These are phyloP conservation scores for Cucurbita ficifolia DNA, from an alignment of 306 rosid genomes.

Conservation along the genomic window DNA sequence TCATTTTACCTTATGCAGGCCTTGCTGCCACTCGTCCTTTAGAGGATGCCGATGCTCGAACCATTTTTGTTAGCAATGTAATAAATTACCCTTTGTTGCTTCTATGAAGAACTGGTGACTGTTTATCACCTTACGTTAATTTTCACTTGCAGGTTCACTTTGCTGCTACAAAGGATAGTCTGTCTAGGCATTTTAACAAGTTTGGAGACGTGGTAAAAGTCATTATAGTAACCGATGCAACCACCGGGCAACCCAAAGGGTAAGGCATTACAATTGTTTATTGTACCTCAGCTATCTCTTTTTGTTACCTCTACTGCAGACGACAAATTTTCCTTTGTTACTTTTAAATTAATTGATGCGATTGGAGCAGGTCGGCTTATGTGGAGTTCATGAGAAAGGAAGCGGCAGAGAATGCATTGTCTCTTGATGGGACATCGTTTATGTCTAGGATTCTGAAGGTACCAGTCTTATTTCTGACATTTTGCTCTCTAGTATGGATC, in stretches of 20 bases:
- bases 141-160: conserved; percentile 57
- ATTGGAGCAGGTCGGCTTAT: conserved; percentile 64
- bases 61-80: conserved; percentile 89
- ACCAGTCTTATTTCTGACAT: conserved; percentile 2
- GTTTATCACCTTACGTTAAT: background rate
- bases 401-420: conserved; percentile 74
- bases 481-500: background rate
- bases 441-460: conserved; percentile 97
- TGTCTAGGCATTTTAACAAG: conserved; percentile 76
- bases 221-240: conserved; percentile 54
- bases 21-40: conserved; percentile 41
- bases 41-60: conserved; percentile 78
- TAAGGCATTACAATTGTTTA: conserved; percentile 17
- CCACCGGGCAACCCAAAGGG: conserved; percentile 90
- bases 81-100: conserved; percentile 15
- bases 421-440: conserved; percentile 85
- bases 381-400: conserved; percentile 91
- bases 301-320: background rate
- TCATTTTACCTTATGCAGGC: conserved; percentile 26
- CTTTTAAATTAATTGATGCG: conserved; percentile 1
- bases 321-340: background rate
- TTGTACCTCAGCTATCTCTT: conserved; percentile 5
- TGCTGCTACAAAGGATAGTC: conserved; percentile 83
- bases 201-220: conserved; percentile 83
- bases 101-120: background rate